Conservation (phyloP, 257 asterid genomes). For the Solanum tarapatanum region DNA sequence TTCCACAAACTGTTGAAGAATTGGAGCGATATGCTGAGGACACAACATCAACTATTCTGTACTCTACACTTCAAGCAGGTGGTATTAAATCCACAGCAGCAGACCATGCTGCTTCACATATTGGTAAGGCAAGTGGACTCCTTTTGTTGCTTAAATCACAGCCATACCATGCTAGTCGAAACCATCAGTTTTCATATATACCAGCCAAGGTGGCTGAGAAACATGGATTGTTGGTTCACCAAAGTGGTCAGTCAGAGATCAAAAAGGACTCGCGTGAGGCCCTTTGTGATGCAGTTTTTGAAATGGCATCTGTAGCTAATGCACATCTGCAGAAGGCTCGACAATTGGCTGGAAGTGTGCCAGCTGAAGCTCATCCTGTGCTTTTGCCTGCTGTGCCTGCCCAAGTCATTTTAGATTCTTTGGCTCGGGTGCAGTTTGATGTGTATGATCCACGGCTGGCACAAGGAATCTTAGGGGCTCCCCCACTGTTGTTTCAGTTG, state of each 20-base stretch:
- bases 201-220: slow-evolving; percentile 69
- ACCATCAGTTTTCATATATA: slow-evolving; percentile 45
- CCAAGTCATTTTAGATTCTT: slow-evolving; percentile 53
- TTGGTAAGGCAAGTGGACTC: slow-evolving; percentile 93
- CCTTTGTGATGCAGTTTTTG: slow-evolving; percentile 57
- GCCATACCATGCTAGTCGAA: slow-evolving; percentile 68
- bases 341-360: slow-evolving; percentile 54
- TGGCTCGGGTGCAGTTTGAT: slow-evolving; percentile 61
- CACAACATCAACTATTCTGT: slow-evolving; percentile 66
- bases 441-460: slow-evolving; percentile 69
- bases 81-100: slow-evolving; percentile 68
- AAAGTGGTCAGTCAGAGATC: slow-evolving; percentile 39
- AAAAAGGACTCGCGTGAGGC: slow-evolving; percentile 54
- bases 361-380: slow-evolving; percentile 63
- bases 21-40: slow-evolving; percentile 83
- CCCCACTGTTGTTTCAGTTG: slow-evolving; percentile 79
- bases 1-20: slow-evolving; percentile 50
- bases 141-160: slow-evolving; percentile 67
- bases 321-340: slow-evolving; percentile 77
- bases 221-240: slow-evolving; percentile 45
- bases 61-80: slow-evolving; percentile 79
- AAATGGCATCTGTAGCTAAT: slow-evolving; percentile 86
- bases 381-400: slow-evolving; percentile 80
- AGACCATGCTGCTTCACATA: slow-evolving; percentile 93
- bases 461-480: slow-evolving; percentile 58